These are phyloP conservation scores for Coprinopsis sp. DNA, from an alignment of 768 basidiomycete genomes.

Conservation along the genomic window DNA sequence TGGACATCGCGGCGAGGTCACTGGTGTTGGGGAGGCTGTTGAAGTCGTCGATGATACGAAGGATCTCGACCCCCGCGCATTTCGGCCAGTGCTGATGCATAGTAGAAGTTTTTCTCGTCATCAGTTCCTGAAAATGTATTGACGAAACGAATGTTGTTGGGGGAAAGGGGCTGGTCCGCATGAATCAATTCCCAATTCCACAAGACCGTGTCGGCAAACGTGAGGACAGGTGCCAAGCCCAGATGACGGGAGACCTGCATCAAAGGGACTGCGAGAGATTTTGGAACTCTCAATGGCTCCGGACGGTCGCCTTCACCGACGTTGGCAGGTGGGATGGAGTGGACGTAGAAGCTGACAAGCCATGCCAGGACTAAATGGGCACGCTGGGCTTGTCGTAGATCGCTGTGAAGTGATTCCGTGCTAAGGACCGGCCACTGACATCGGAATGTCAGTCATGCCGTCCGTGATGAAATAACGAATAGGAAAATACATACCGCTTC, in stretches of 20 bases:
- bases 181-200: constrained; percentile 81
- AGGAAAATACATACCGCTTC: constrained; percentile 46
- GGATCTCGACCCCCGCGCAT: constrained; percentile 80
- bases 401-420: constrained; percentile 43
- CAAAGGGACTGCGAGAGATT: constrained; percentile 72
- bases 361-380: constrained; percentile 89
- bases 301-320: constrained; percentile 13
- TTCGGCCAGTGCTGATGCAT: constrained; percentile 79
- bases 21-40: constrained; percentile 65
- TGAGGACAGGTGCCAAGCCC: constrained; percentile 88
- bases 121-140: constrained; percentile 81
- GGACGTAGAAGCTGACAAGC: constrained; percentile 86
- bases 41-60: constrained; percentile 86
- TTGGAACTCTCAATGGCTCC: constrained; percentile 56
- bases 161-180: constrained; percentile 51
- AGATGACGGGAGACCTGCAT: constrained; percentile 69
- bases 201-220: constrained; percentile 92
- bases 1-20: constrained; percentile 57
- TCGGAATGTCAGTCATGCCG: constrained; percentile 2
- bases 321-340: constrained; percentile 56
- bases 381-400: constrained; percentile 66
- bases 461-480: constrained; percentile 6
- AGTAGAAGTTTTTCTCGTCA: constrained; percentile 84
- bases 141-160: constrained; percentile 69
- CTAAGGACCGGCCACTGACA: constrained; percentile 69